phyloP scores from a whole-genome alignment of 2,329 filamentous ascomycete genomes.

The Furcasterigmium sp. region DNA sequence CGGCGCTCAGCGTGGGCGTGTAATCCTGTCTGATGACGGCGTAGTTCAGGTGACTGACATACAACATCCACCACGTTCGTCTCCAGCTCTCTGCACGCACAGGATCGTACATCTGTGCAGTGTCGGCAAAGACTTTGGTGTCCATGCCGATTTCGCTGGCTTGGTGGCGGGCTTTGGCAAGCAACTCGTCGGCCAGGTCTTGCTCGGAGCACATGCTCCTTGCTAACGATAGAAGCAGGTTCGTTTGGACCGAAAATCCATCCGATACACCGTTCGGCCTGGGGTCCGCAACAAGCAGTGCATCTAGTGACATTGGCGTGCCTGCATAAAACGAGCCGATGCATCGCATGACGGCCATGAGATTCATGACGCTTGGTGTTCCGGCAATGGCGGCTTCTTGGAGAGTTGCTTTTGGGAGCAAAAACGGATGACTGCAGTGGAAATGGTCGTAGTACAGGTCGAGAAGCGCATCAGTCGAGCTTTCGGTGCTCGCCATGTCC shows the following conservation, averaged over 20 bases:
- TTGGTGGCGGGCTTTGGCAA: slow-evolving; percentile 37
- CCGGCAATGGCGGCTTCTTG: slow-evolving; percentile 4
- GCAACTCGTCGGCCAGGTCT: background rate
- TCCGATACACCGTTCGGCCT: no score
- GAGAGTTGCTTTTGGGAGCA: slow-evolving; percentile 14
- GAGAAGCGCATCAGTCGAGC: slow-evolving; percentile 18
- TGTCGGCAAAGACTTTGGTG: slow-evolving; percentile 48
- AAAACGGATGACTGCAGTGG: slow-evolving; percentile 24
- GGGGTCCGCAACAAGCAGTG: no score
- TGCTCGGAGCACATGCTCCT: slow-evolving; percentile 2
- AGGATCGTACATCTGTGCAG: slow-evolving; percentile 39
- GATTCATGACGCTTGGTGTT: slow-evolving; percentile 7
- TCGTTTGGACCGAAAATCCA: slow-evolving; percentile 17
- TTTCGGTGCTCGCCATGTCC: background rate
- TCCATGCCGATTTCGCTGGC: slow-evolving; percentile 53
- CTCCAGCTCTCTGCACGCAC: slow-evolving; percentile 54
- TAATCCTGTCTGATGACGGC: slow-evolving; percentile 2
- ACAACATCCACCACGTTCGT: slow-evolving; percentile 69
- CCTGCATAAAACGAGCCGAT: slow-evolving; percentile 26
- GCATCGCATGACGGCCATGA: slow-evolving; percentile 22
- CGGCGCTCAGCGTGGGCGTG: background rate
- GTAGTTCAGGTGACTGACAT: slow-evolving; percentile 30
- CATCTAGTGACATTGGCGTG: slow-evolving; percentile 5
- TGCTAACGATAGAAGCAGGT: slow-evolving; percentile 5
- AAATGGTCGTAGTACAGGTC: slow-evolving; percentile 29